phyloP scores from a whole-genome alignment of 2,329 filamentous ascomycete species.

The Fusarium abutilonis region DNA sequence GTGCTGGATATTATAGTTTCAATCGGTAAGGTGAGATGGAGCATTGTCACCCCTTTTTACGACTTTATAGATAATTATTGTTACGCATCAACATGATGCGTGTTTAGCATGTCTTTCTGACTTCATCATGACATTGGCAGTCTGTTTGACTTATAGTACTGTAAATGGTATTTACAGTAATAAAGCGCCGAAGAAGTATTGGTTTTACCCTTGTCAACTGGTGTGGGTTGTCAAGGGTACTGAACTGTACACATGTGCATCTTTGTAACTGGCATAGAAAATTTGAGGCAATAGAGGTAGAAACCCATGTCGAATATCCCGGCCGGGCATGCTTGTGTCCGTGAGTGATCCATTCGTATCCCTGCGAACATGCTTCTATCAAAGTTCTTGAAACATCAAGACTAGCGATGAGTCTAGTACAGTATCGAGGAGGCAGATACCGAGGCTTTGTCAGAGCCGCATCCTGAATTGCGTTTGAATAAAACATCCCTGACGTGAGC shows the following conservation, averaged over 20 bases:
- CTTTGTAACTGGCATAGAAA: slow-evolving; percentile 10
- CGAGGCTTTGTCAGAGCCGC: slow-evolving; percentile 13
- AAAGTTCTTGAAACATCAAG: slow-evolving; percentile 23
- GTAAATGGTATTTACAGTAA: too few species aligned
- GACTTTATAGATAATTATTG: too few species aligned
- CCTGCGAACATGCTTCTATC: slow-evolving; percentile 36
- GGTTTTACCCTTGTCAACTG: too few species aligned
- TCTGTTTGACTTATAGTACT: too few species aligned
- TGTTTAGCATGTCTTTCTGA: not conserved
- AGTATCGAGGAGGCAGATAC: slow-evolving; percentile 31
- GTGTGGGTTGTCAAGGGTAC: too few species aligned
- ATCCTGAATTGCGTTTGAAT: not conserved
- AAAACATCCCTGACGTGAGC: too few species aligned
- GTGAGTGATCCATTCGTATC: slow-evolving; percentile 5
- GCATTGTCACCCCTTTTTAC: not conserved
- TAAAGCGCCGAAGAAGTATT: too few species aligned
- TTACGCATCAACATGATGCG: not conserved
- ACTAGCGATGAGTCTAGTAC: slow-evolving; percentile 34
- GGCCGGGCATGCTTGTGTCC: slow-evolving; percentile 15
- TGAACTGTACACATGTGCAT: not conserved
- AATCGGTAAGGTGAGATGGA: slow-evolving; percentile 14
- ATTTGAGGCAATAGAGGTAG: slow-evolving; percentile 11
- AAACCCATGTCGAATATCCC: slow-evolving; percentile 25
- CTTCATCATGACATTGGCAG: not conserved
- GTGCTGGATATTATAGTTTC: slow-evolving; percentile 5